A percentile compares a stretch with the other conserved stretches of the same genome.
These are phyloP conservation scores for Halophytophthora batemanensis DNA, from an alignment of 352 stramenopile species.

Conservation along the genomic window DNA sequence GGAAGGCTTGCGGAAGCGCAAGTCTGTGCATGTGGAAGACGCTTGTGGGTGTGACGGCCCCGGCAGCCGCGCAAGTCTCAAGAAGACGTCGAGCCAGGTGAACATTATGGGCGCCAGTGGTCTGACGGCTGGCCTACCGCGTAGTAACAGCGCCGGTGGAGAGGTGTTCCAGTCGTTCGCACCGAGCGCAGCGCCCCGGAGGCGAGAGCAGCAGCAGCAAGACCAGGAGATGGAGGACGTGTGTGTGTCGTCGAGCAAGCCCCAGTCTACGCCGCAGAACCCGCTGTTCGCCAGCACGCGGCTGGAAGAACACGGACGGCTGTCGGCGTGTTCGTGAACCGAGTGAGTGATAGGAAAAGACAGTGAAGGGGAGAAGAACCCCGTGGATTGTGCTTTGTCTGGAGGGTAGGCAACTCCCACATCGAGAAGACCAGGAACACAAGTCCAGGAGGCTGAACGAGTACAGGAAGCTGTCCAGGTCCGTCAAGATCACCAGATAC, in stretches of 20 bases:
- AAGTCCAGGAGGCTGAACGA: too few species aligned
- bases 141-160: slow-evolving; percentile 21
- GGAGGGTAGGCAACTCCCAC: too few species aligned
- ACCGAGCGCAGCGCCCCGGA: slow-evolving; percentile 3
- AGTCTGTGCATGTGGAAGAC: slow-evolving; percentile 63
- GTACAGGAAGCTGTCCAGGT: too few species aligned
- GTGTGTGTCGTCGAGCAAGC: slow-evolving; percentile 6
- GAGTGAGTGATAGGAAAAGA: slow-evolving; percentile 8
- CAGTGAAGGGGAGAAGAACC: slow-evolving; percentile 4
- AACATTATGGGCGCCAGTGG: slow-evolving; percentile 40
- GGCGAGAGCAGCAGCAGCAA: slow-evolving; percentile 16
- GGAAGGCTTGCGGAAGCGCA: slow-evolving; percentile 73
- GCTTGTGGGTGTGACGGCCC: slow-evolving; percentile 11
- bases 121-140: slow-evolving; percentile 4
- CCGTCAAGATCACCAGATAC: too few species aligned
- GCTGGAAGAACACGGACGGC: slow-evolving; percentile 22
- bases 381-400: too few species aligned
- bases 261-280: slow-evolving; percentile 27
- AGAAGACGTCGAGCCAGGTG: slow-evolving; percentile 68
- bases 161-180: slow-evolving; percentile 29
- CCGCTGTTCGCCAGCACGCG: slow-evolving; percentile 13
- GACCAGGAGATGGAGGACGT: slow-evolving; percentile 57
- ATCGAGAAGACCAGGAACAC: too few species aligned
- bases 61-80: slow-evolving; percentile 34
- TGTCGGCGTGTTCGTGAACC: slow-evolving; percentile 33